Base-by-base conservation (phyloP, 768 basidiomycete species). In the Mycena alexandri region DNA sequence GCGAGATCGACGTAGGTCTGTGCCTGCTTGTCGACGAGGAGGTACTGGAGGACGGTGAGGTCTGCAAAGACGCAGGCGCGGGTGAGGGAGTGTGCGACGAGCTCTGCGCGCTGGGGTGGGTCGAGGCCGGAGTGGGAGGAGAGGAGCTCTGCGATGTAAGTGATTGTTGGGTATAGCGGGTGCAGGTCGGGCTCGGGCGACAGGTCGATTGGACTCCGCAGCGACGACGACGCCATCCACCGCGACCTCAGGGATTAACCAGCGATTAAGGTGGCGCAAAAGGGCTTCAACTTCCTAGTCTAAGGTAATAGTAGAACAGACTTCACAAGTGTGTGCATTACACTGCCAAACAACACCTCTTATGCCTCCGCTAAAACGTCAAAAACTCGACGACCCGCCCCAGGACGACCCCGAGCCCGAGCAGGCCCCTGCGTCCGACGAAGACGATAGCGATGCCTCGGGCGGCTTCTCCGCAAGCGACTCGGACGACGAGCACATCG, bases 31-130 rank as follows among this genome's bases (percentile, higher is more conserved):
- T 94, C 91, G 41, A 84, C 80, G 55, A 95, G 82, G 60, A 95
- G 85, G 75, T 89, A 90, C 48, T 91, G 89, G 43, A 95, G 82
- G 62, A 94, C 79, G 14, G 86, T 73, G 69, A 93, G 80, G 75
- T 95, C 94, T 54, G 87, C 93, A 70, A 95, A 95, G 63, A 89
- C 81, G 78, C 92, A 93, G 22, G 93, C 88, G 64, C 93, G 91
- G 64, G 83, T 82, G 63, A 95, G 77, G 75, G 88, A 93, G 76
- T 95, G 94, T 12, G 87, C 78, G 61, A 93, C 88, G 56, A 95
- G 88, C 75, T 88, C 84, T 13, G 82, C 80, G 77, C 89, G 91
- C 76, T 95, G 92, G 10, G 81, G 75, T 33, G 90, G 87, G 53
- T 86, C 80, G 42, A 95, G 86, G 48, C 91, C 91, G 36, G 89